Evolutionary conservation across 1,139 yeast genomes (phyloP), one percentile per base, ranked within the genome.

Genomic region (Hansenula anomala): DNA sequence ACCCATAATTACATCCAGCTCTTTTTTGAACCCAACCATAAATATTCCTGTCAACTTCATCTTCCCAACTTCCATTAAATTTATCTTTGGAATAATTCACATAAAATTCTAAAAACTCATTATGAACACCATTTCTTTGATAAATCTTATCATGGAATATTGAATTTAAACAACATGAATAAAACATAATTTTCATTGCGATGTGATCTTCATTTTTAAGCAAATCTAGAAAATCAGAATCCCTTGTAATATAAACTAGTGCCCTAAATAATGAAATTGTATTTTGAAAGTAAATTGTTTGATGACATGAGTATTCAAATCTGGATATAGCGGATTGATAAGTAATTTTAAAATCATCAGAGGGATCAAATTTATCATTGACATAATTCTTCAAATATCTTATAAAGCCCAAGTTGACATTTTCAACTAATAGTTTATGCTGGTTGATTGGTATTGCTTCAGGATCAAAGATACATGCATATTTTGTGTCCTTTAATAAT

Each of bases 141-240:
- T 22, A 30, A 3, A n/a, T 4, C n/a, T 22, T n/a, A 23, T 30
- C 22, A 22, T 30, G 33, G 19, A 30, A 30, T 7, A 30, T 30
- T 23, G 10, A 22, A 30, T 30, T 30, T 22, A 30, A 13, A 15
- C 45, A 39, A 35, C 53, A 43, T 33, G 36, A 40, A 28, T 47
- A 43, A 28, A 39, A 51, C 40, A 51, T 36, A 25, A 50, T 42
- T 38, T 52, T 52, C 45, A 46, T 28, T 3, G 50, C 46, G 5
- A 44, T 31, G 30, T 44, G 46, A 28, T 51, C 52, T 22, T 30
- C 41, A 1, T 14, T 9, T 14, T 48, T 38, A 12, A 27, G 4
- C 6, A 27, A 14, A 49, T 13, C 15, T 47, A 41, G 6, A 28
- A 46, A 49, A 2, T 37, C 37, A 3, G 23, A 9, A 22, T 41